Evolutionary conservation across 1,139 yeast species (phyloP), one percentile per base, ranked within the genome.

Genomic region (Taphrina wiesneri): DNA sequence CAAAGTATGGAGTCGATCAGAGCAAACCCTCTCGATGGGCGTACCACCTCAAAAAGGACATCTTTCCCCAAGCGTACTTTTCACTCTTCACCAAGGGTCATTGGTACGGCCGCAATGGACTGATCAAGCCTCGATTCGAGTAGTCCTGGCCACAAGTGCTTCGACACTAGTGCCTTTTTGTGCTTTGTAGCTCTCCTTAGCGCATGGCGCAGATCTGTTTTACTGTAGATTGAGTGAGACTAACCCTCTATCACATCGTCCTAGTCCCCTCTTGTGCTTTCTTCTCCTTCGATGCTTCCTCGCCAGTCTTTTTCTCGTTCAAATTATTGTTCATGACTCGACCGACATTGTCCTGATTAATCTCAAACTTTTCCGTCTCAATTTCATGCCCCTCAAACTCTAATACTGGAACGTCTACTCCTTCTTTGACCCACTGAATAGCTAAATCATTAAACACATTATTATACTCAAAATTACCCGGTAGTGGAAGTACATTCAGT

Each of bases 1-100:
- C 67, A 19, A 46, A 52, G 39, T 66, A 51, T 28, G 65, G 65
- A n/a, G 41, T 57, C 13, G 67, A 65, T 56, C 68, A 66, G 28
- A 46, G 57, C 19, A 30, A n/a, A 5, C 68, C 68, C 9, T 51
- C 64, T 4, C 60, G 68, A 15, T 49, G 60, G 51, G 65, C 59
- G 6, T 66, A 66, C 25, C 60, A 66, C 30, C 51, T 66, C 41
- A 66, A 63, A 46, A 66, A 66, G 64, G 68, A 66, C 36, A 11
- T 66, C 30, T 57, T 66, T 30, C 68, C 68, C 9, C 52, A 34
- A 13, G 66, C 53, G 17, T 66, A 66, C 61, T 66, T 63, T 59
- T 36, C 49, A 17, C 43, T 46, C 26, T 57, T 54, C 41, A 36
- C 54, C 60, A 57, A 57, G 15, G 68, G 68, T 7, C 45, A 23